Evolutionary conservation across 2,329 filamentous ascomycete species (phyloP).

Genomic region (Ceratocystis cacaofunesta): DNA sequence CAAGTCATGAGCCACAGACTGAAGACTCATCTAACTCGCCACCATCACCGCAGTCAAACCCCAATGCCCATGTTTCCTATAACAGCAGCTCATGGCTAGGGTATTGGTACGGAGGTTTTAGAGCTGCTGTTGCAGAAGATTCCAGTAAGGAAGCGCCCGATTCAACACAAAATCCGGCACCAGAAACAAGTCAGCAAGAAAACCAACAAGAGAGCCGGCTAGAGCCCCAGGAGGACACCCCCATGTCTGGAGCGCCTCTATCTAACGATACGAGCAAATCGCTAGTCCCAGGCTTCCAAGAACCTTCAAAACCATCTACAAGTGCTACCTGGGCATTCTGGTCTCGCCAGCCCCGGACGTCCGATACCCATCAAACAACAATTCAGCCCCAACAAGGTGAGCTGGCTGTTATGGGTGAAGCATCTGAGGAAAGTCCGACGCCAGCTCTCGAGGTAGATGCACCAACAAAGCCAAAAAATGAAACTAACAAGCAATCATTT

Average conservation of each 20-base stretch:
- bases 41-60: not conserved
- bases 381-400: constrained; percentile 29
- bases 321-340: constrained; percentile 70
- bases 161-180: not conserved
- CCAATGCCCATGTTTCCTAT: not conserved
- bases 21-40: not conserved
- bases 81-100: not conserved
- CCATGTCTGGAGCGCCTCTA: not conserved
- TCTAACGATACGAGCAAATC: not conserved
- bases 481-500: not conserved
- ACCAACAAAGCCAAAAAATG: not conserved
- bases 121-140: not conserved
- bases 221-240: not conserved
- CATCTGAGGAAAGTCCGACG: constrained; percentile 40
- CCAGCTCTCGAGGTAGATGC: constrained; percentile 23
- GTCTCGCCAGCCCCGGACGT: constrained; percentile 42
- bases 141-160: not conserved
- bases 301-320: constrained; percentile 22
- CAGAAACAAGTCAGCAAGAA: not conserved
- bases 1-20: not conserved
- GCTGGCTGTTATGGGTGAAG: constrained; percentile 42
- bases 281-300: not conserved
- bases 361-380: not conserved
- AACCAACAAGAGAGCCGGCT: not conserved
- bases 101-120: not conserved